Evolutionary conservation across 2,329 filamentous ascomycete genomes (phyloP), one percentile per base, ranked within the genome.

Genomic region (Plectosphaerella plurivora): DNA sequence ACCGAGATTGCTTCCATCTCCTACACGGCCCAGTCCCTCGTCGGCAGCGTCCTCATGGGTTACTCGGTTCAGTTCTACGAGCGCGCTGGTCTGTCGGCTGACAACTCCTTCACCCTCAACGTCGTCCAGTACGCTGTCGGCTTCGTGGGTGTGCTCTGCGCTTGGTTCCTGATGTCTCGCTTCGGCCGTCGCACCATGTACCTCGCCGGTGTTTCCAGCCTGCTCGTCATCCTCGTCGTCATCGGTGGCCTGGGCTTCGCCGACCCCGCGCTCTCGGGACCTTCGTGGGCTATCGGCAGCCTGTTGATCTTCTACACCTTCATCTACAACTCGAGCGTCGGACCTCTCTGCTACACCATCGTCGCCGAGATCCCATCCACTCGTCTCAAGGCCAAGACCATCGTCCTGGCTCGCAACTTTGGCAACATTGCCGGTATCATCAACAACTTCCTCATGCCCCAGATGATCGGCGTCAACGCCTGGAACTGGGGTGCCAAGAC

Each of bases 391-490:
- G 67, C 68, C 46, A 77, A 77, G 65, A 76, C 75, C 1, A 69
- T 77, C 3, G 72, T 73, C 1, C 62, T 78, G 15, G 69, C 73
- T 1, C 64, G 74, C 4, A 69, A 67, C 45, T 60, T 70, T 18
- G 82, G 79, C 65, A 78, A 82, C 55, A 64, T 79, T 5, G 61
- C 65, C 20, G 72, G 72, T 51, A 76, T 83, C 42, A 55, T 73
- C 22, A 72, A 69, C 59, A 79, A 75, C 57, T 61, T 76, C 47
- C 62, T 74, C 5, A 73, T 73, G 2, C 75, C 76, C 0, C 67
- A 70, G 54, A 77, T 78, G 70, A 61, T 78, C 16, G 76, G 75
- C 58, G 72, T 72, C 0, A 66, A 66, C 0, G 73, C 71, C 4
- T 75, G 73, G 65, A 72, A 74, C 57, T 73, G 73, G 72, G 74